Evolutionary conservation across 306 rosid genomes (phyloP).

Genomic region (Vigna unguiculata): DNA sequence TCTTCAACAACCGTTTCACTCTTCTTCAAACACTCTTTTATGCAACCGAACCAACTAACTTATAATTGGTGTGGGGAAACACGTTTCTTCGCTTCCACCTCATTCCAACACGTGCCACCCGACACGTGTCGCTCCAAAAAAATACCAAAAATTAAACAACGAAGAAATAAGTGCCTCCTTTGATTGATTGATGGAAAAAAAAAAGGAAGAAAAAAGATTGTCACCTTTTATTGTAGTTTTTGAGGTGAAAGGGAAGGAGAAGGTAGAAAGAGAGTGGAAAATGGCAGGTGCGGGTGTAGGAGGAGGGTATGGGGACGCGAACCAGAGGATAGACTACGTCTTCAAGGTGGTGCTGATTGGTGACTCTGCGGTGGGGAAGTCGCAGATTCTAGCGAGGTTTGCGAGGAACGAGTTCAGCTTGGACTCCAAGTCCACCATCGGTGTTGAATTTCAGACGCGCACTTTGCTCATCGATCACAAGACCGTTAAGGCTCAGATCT

Average conservation of each 20-base stretch:
- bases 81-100: conserved; percentile 11
- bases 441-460: conserved; percentile 95
- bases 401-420: conserved; percentile 96
- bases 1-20: no score
- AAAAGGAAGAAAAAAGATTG: conserved; percentile 29
- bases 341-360: conserved; percentile 98
- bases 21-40: no score
- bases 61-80: conserved; percentile 22
- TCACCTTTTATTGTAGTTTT: not conserved
- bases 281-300: conserved; percentile 75
- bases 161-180: not conserved
- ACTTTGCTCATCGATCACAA: conserved; percentile 86
- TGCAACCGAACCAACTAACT: not conserved
- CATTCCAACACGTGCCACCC: conserved; percentile 6
- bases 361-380: conserved; percentile 97
- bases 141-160: not conserved
- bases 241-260: conserved; percentile 42
- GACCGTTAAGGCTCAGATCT: conserved; percentile 99
- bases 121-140: not conserved
- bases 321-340: conserved; percentile 94
- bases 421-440: conserved; percentile 97
- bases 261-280: not conserved
- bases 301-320: conserved; percentile 79
- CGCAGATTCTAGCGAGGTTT: conserved; percentile 92
- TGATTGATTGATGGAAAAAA: not conserved